Conservation (phyloP, 2,329 filamentous ascomycete species). For the Cercospora citrullina region DNA sequence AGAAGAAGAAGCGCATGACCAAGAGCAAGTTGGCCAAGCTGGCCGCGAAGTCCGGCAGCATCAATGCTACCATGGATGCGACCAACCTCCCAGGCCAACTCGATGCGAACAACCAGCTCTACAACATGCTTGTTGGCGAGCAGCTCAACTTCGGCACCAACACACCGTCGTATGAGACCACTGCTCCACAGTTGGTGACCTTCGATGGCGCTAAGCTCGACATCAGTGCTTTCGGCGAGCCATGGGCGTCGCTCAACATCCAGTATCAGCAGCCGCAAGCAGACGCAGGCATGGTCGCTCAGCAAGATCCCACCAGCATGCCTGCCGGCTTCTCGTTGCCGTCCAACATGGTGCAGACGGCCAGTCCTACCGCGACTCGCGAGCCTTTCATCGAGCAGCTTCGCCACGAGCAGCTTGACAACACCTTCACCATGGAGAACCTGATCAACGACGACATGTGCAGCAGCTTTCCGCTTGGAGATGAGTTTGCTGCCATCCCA, state of each 20-base stretch:
- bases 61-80: conserved; percentile 15
- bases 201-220: conserved; percentile 8
- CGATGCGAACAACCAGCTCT: conserved; percentile 3
- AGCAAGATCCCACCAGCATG: conserved; percentile 6
- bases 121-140: conserved; percentile 43
- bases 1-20: conserved; percentile 30
- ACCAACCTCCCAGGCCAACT: background rate
- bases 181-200: conserved; percentile 21
- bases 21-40: conserved; percentile 38
- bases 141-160: conserved; percentile 50
- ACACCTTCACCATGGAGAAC: conserved; percentile 1
- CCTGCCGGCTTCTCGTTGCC: background rate
- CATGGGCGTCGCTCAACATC: conserved; percentile 4
- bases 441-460: conserved; percentile 4
- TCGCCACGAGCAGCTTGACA: background rate
- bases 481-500: too few relatives aligned
- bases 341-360: background rate
- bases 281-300: background rate
- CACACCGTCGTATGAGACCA: conserved; percentile 19
- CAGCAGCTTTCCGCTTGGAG: conserved; percentile 1
- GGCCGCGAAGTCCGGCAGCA: conserved; percentile 19
- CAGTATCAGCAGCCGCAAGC: background rate
- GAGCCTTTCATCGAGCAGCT: conserved; percentile 3
- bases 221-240: background rate
- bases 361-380: background rate